Conservation (phyloP, 2,329 filamentous ascomycete species). For the Colletotrichum destructivum region DNA sequence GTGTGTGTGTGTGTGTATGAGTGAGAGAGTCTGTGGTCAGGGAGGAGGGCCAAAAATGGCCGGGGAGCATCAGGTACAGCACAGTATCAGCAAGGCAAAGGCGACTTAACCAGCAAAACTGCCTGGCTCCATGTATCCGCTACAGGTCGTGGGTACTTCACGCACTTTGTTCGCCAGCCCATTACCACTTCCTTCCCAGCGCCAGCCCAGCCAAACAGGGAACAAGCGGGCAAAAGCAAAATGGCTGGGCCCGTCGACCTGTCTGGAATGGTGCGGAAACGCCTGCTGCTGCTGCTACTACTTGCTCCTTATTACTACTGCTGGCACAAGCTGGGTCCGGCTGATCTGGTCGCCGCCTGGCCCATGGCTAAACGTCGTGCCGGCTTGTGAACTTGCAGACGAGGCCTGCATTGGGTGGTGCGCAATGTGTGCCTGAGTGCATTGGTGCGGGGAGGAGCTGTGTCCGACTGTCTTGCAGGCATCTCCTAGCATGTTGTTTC, state of each 20-base stretch:
- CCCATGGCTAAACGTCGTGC: conserved; percentile 26
- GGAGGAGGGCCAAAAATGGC: conserved; percentile 37
- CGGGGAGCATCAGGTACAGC: conserved; percentile 40
- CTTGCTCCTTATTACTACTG: too few species aligned
- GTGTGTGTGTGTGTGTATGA: conserved; percentile 24
- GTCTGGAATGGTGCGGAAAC: conserved; percentile 40
- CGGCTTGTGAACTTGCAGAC: conserved; percentile 32
- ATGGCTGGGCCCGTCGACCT: conserved; percentile 37
- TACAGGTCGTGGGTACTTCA: conserved; percentile 39
- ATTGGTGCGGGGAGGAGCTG: conserved; percentile 26
- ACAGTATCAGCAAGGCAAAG: conserved; percentile 40
- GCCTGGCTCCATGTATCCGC: conserved; percentile 40
- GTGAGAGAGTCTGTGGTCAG: conserved; percentile 30
- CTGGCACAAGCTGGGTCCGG: conserved; percentile 11
- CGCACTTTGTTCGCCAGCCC: conserved; percentile 37
- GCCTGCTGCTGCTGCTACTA: not conserved
- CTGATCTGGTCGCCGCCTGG: conserved; percentile 5
- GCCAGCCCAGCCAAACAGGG: conserved; percentile 31
- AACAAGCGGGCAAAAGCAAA: conserved; percentile 42
- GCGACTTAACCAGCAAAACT: conserved; percentile 36
- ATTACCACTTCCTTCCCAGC: conserved; percentile 29
- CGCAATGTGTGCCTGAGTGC: conserved; percentile 21
- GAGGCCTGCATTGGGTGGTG: conserved; percentile 35
- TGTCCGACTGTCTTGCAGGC: conserved; percentile 33
- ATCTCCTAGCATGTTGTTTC: conserved; percentile 31